These are phyloP conservation scores for Euphorbia pulcherrima DNA, from an alignment of 345 rosid genomes.

Conservation along the genomic window DNA sequence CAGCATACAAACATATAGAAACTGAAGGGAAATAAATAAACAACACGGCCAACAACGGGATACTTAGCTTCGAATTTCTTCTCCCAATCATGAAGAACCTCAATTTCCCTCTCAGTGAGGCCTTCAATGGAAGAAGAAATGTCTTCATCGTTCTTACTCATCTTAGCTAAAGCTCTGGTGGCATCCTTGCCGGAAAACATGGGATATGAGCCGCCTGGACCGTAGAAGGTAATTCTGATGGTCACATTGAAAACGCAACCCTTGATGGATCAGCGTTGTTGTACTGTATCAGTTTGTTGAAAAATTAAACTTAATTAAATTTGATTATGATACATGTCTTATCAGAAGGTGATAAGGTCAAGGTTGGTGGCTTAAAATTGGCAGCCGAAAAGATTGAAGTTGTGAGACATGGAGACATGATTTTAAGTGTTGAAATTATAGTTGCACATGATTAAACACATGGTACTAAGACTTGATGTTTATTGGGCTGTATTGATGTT, in stretches of 20 bases:
- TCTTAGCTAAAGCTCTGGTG: slow-evolving; percentile 85
- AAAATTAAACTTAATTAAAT: too few relatives aligned
- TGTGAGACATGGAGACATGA: too few relatives aligned
- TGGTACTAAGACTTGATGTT: too few relatives aligned
- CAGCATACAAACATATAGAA: too few relatives aligned
- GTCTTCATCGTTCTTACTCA: slow-evolving; percentile 90
- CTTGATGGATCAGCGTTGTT: slow-evolving; percentile 69
- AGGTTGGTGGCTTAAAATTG: too few relatives aligned
- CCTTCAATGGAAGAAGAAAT: slow-evolving; percentile 56
- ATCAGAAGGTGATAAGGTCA: too few relatives aligned
- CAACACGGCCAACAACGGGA: slow-evolving; percentile 71
- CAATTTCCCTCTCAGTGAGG: slow-evolving; percentile 72
- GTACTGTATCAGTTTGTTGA: slow-evolving; percentile 62
- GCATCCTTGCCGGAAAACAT: slow-evolving; percentile 84
- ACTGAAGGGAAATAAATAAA: slow-evolving; percentile 26
- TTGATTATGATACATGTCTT: too few relatives aligned
- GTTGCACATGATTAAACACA: too few relatives aligned
- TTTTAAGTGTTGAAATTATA: too few relatives aligned
- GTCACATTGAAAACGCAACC: slow-evolving; percentile 73
- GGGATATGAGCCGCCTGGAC: slow-evolving; percentile 61
- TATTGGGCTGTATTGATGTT: too few relatives aligned
- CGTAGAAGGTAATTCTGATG: slow-evolving; percentile 73
- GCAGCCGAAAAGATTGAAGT: too few relatives aligned
- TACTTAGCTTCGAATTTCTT: slow-evolving; percentile 85
- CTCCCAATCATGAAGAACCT: slow-evolving; percentile 74